Base-by-base conservation (phyloP, 768 basidiomycete genomes). In the Auricularia sp. region DNA sequence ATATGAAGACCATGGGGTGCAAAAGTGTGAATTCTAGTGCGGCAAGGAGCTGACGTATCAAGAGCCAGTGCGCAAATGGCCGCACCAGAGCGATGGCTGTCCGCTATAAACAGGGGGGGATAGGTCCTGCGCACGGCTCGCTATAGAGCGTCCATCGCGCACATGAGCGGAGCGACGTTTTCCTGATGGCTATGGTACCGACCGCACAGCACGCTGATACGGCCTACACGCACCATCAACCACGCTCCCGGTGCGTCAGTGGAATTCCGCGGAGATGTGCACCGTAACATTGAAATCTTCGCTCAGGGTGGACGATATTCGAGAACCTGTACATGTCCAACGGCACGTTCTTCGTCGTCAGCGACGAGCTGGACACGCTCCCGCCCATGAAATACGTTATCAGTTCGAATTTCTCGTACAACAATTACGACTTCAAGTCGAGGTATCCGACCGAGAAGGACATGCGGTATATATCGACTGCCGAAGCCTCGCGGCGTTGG, bases 261-360 rank as follows among this genome's bases (percentile, higher is more conserved):
- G 10, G 14, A 51, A 6, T 51, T 18, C 47, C 5, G 5, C 47
- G 47, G 21, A 6, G 47, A 18, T 18, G 47, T 51, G 29, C 29
- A 29, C 29, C 29, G 29, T 29, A 29, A 18, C 6, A 42, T 42
- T 51, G 47, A 18, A 18, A 51, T 5, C 14, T 18, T 21, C 18
- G 21, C 35, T 14, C 86, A 37, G 92, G 92, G 47, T 94, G 92
- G 91, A 93, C 92, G 0, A 75, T 93, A 37, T 92, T 91, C 74
- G 81, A 82, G 35, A 86, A 93, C 72, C 72, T 95, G 3, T 95
- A 95, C 81, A 81, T 93, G 84, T 83, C 86, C 59, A 89, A 92
- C 68, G 90, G 89, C 5, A 92, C 91, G 0, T 80, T 93, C 59
- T 85, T 82, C 74, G 81, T 93, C 71, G 78, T 93, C 64, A 80